Evolutionary conservation across 2,329 filamentous ascomycete species (phyloP), one percentile per base, ranked within the genome.

Genomic region (Phialocephala subalpina): DNA sequence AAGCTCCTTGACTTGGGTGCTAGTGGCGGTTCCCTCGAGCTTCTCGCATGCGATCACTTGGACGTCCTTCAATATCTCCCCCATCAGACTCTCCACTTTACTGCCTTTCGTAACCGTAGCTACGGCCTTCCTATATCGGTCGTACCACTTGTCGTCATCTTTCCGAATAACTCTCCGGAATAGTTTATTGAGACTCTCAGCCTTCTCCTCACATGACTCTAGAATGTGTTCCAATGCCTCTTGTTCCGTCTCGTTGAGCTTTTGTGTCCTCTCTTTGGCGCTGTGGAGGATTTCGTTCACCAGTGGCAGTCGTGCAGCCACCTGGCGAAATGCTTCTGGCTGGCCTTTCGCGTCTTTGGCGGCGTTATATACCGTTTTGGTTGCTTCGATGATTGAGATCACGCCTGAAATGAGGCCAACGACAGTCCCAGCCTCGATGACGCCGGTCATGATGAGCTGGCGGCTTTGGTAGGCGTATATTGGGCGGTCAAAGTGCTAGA

Each of bases 61-160:
- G 40, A 60, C 64, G 29, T 73, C 69, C 58, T 68, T 72, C 47
- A 70, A 45, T 64, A 73, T 70, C 58, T 60, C 70, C 55, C 64
- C 68, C 67, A 72, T 73, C 60, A 73, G 68, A 47, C 42, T 33
- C 62, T 71, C 70, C 29, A 72, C 68, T 67, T 58, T 64, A 33
- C 63, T 45, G 3, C 61, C 69, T 33, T 69, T 71, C 27, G 59
- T 60, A 35, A 66, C 58, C 64, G 64, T 67, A 60, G 38, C 35
- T 7, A 70, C 14, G 29, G 64, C 70, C 45, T 71, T 71, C 59
- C 63, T 71, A 53, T 71, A 72, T 63, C 68, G 69, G 57, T 68
- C 58, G 53, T 40, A 62, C 61, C 64, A 66, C n/a, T 65, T 67
- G 40, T 71, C 69, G 55, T 69, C 64, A 62, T 69, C 68, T 25